Evolutionary conservation across 305 asterid species (phyloP).

Genomic region (Withania somnifera): DNA sequence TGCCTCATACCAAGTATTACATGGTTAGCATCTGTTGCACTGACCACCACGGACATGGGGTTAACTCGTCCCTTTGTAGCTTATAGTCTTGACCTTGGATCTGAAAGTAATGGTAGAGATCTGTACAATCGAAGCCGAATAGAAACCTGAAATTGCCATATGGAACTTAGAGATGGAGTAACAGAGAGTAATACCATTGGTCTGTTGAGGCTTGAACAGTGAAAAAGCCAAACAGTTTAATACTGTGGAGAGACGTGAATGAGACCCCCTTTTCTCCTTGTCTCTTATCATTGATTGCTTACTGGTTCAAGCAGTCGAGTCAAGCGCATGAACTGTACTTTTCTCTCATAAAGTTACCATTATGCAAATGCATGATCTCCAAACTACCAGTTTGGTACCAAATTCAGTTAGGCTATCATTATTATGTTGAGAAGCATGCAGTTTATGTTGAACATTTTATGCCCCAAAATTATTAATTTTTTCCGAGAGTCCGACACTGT

Average conservation of each 20-base stretch:
- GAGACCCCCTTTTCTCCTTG: not conserved
- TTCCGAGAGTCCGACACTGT: not conserved
- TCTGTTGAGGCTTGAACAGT: not conserved
- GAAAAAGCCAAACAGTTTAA: not conserved
- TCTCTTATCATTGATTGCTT: not conserved
- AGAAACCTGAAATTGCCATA: not conserved
- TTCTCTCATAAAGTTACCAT: not conserved
- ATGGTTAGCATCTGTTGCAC: not conserved
- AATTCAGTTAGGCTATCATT: not conserved
- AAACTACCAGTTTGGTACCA: not conserved
- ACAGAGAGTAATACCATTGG: not conserved
- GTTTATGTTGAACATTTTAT: not conserved
- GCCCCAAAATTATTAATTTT: not conserved
- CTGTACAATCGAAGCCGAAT: not conserved
- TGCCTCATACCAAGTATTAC: not conserved
- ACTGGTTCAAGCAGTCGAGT: no score
- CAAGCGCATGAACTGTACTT: no score
- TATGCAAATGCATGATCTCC: constrained; percentile 1
- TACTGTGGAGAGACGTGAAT: not conserved
- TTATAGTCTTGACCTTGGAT: not conserved
- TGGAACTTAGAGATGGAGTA: not conserved
- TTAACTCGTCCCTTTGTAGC: not conserved
- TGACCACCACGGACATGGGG: not conserved
- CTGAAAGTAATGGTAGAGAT: not conserved
- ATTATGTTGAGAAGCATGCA: not conserved